These are phyloP conservation scores for Emydomyces testavorans DNA, from an alignment of 2,329 filamentous ascomycete species.

Conservation along the genomic window DNA sequence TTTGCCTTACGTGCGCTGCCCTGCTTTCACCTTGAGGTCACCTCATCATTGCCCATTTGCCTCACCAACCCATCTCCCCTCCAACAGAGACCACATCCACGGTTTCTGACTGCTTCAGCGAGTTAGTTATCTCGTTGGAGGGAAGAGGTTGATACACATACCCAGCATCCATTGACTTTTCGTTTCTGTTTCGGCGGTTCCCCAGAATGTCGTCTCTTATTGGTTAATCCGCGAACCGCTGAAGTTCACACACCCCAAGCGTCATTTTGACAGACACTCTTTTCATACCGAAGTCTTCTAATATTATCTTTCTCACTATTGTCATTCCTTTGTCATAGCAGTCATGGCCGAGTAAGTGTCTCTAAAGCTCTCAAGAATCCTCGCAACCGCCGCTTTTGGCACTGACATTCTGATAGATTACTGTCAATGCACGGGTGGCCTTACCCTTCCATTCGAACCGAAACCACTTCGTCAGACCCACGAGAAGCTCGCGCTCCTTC, in stretches of 20 bases:
- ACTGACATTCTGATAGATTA: conserved; percentile 12
- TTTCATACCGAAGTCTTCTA: neutral
- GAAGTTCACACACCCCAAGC: conserved; percentile 4
- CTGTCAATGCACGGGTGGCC: conserved; percentile 16
- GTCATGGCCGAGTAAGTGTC: conserved; percentile 15
- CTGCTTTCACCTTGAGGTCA: neutral
- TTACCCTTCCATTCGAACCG: conserved; percentile 9
- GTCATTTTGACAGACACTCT: neutral
- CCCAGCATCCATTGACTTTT: neutral
- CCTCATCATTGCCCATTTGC: neutral
- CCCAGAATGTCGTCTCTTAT: conserved; percentile 1
- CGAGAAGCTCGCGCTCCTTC: conserved; percentile 21
- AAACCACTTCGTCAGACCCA: conserved; percentile 11
- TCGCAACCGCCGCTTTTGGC: neutral
- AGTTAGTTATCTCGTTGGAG: conserved; percentile 1
- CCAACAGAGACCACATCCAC: conserved; percentile 7
- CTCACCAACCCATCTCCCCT: conserved; percentile 16
- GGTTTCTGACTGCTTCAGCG: neutral
- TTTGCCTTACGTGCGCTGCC: conserved; percentile 3
- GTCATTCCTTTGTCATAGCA: conserved; percentile 11
- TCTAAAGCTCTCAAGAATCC: neutral
- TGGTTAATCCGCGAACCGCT: conserved; percentile 6
- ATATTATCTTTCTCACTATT: neutral
- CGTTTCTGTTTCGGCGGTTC: neutral
- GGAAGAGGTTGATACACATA: conserved; percentile 7